Evolutionary conservation across 768 basidiomycete genomes (phyloP), one percentile per base, ranked within the genome.

Genomic region (Termitomyces sp.): DNA sequence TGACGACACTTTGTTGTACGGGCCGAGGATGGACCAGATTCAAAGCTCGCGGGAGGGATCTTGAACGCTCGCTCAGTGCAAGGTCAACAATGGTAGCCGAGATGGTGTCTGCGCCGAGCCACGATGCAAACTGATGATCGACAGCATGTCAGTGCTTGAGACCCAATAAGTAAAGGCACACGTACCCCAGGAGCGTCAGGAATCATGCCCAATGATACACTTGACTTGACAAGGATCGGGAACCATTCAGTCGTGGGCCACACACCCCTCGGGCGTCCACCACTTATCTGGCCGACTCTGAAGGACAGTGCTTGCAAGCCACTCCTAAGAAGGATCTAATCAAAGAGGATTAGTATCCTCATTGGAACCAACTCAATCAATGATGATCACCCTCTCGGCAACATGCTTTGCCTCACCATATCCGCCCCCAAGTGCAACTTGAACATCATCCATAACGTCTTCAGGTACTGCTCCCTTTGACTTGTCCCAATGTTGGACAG

Each of bases 191-290:
- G 43, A 14, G 65, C 63, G 1, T 62, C 64, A 4, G 76, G 76
- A 15, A 77, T 60, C 3, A 60, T 68, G 20, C 71, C 71, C 31
- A 75, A 60, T 5, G 64, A 52, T 4, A 69, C 20, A 63, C 74
- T 74, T 6, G 77, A 74, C 57, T 77, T 77, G 20, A 77, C 66
- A 5, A 77, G 65, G 48, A 75, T 74, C 1, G 78, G 76, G 9
- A 79, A 64, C 76, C 78, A 79, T 37, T 79, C 77, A 5, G 67
- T 72, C 3, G 70, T 71, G 3, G 74, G 67, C 79, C 79, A 80
- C 11, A 74, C 73, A 3, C 77, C 78, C 32, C 70, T 74, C 6
- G 70, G 69, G 2, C 15, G 15, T n/a, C n/a, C n/a, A 20, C 77
- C 78, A 40, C 66, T 68, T 32, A 79, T 70, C 61, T 79, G 78